These are phyloP conservation scores for Fusarium haematococcum DNA, from an alignment of 2,329 filamentous ascomycete genomes.

Conservation along the genomic window DNA sequence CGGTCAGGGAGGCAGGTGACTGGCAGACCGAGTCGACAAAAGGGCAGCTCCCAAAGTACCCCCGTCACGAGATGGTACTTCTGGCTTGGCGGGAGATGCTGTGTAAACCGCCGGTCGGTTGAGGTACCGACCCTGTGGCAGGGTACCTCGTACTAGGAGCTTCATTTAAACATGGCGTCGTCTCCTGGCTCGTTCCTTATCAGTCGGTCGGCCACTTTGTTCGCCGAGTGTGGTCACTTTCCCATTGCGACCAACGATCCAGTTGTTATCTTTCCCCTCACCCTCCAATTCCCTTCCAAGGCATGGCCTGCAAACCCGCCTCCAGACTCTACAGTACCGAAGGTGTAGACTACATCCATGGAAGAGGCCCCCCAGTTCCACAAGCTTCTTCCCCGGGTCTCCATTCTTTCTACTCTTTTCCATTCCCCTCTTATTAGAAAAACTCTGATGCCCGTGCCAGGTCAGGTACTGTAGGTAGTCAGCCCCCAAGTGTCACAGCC, in stretches of 20 bases:
- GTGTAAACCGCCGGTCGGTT: not conserved
- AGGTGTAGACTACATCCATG: constrained; percentile 13
- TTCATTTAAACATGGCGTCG: constrained; percentile 35
- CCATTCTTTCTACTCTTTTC: constrained; percentile 37
- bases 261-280: constrained; percentile 36
- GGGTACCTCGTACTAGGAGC: constrained; percentile 25
- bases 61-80: constrained; percentile 24
- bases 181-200: constrained; percentile 37
- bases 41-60: constrained; percentile 33
- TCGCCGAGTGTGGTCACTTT: constrained; percentile 31
- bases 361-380: constrained; percentile 26
- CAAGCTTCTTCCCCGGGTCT: constrained; percentile 36
- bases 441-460: not conserved
- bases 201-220: constrained; percentile 38
- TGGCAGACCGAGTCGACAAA: constrained; percentile 33
- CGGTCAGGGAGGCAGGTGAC: constrained; percentile 35
- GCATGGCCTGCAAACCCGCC: not conserved
- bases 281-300: constrained; percentile 23
- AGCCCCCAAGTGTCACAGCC: not conserved
- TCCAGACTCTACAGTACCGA: constrained; percentile 2
- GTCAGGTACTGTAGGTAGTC: not conserved
- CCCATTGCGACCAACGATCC: constrained; percentile 35
- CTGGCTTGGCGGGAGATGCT: constrained; percentile 10
- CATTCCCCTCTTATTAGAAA: constrained; percentile 17
- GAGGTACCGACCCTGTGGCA: constrained; percentile 23